These are phyloP conservation scores for Extremus antarcticus DNA, from an alignment of 495 filamentous ascomycete species.

Conservation along the genomic window DNA sequence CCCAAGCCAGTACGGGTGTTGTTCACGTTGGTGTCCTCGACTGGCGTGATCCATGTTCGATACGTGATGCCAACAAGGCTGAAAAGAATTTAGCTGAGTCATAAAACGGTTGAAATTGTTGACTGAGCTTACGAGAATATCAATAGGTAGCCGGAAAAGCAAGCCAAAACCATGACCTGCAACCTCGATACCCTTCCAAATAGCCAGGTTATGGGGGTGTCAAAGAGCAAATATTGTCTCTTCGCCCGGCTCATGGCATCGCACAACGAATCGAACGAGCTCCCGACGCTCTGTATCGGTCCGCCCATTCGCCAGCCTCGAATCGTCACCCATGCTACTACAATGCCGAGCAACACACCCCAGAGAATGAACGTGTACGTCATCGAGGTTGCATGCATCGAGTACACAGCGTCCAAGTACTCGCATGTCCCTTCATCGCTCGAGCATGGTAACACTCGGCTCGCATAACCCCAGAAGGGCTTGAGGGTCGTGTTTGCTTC, in stretches of 20 bases:
- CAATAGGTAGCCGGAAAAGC: conserved; percentile 44
- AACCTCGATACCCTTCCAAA: conserved; percentile 35
- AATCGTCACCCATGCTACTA: conserved; percentile 38
- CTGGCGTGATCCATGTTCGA: conserved; percentile 48
- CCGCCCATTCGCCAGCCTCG: conserved; percentile 11
- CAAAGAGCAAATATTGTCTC: conserved; percentile 14
- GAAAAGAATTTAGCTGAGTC: not conserved
- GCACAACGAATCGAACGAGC: conserved; percentile 9
- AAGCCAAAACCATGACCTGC: conserved; percentile 40
- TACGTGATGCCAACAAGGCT: conserved; percentile 47
- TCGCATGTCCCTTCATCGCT: conserved; percentile 51
- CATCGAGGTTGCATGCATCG: conserved; percentile 47
- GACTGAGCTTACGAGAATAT: conserved; percentile 40
- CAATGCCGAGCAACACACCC: conserved; percentile 41
- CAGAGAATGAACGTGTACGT: conserved; percentile 52
- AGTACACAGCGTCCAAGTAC: conserved; percentile 53
- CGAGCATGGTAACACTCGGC: conserved; percentile 45
- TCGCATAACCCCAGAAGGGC: conserved; percentile 52
- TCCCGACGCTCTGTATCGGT: not conserved
- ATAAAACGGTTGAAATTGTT: not conserved
- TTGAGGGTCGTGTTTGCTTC: conserved; percentile 31
- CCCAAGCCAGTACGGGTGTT: conserved; percentile 50
- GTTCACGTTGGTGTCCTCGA: conserved; percentile 36
- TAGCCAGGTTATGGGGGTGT: conserved; percentile 15
- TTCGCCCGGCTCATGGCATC: conserved; percentile 9